Percentiles rank a stretch among this genome's conserved stretches.
Evolutionary conservation across 345 rosid genomes (phyloP).

Genomic region (Diplotaxis tenuifolia): DNA sequence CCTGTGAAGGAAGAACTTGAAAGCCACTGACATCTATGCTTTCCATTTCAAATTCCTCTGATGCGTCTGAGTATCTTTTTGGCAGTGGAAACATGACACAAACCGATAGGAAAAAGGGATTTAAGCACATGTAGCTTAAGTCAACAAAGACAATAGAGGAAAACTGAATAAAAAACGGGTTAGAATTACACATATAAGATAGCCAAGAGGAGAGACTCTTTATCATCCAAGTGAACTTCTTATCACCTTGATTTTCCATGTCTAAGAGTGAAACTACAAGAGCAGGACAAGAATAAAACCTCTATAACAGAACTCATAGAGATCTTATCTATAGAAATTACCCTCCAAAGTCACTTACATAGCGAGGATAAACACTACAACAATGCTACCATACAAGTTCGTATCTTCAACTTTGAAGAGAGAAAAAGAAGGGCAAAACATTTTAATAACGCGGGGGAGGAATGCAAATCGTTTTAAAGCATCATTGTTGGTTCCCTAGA

Average conservation of each 20-base stretch:
- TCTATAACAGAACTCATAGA: neutral
- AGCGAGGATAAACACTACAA: neutral
- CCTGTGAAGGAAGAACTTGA: neutral
- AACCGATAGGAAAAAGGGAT: neutral
- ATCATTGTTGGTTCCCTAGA: neutral
- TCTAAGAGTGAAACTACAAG: neutral
- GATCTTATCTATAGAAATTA: neutral
- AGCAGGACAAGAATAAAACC: neutral
- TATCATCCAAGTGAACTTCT: neutral
- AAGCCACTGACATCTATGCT: neutral
- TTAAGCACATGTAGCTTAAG: neutral
- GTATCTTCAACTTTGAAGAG: neutral
- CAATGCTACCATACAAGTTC: neutral
- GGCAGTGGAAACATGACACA: neutral
- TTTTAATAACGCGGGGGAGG: neutral
- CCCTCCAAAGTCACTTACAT: neutral
- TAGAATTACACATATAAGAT: neutral
- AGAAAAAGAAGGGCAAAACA: neutral
- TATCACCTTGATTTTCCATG: neutral
- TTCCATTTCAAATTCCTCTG: neutral
- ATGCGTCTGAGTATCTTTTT: neutral
- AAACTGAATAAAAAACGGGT: neutral
- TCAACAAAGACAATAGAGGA: neutral
- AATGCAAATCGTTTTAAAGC: neutral
- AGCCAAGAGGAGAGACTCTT: neutral